Conservation (phyloP, 345 rosid genomes). For the Ceriops decandra region DNA sequence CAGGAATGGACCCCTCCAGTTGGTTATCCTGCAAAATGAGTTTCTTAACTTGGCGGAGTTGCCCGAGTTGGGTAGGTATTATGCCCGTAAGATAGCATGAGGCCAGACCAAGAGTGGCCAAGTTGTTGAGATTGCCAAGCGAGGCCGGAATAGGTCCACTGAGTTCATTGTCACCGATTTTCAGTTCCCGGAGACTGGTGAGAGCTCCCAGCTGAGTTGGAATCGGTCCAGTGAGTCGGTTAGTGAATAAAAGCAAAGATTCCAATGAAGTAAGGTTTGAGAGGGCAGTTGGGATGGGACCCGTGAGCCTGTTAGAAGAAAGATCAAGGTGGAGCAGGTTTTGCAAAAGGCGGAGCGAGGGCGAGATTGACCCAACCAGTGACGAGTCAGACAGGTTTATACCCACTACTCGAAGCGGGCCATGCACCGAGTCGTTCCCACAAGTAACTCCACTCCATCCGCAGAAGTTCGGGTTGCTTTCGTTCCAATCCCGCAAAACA, state of each 20-base stretch:
- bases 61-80: slow-evolving; percentile 63
- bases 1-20: slow-evolving; percentile 64
- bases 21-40: slow-evolving; percentile 64
- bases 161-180: slow-evolving; percentile 84
- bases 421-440: slow-evolving; percentile 24
- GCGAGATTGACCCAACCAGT: slow-evolving; percentile 63
- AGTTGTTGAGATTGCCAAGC: slow-evolving; percentile 48
- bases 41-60: slow-evolving; percentile 37
- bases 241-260: slow-evolving; percentile 73
- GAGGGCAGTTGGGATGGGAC: slow-evolving; percentile 84
- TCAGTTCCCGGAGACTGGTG: slow-evolving; percentile 47
- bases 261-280: slow-evolving; percentile 74
- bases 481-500: slow-evolving; percentile 54
- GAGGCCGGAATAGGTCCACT: slow-evolving; percentile 65
- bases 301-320: slow-evolving; percentile 71
- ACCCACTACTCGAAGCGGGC: slow-evolving; percentile 39
- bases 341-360: slow-evolving; percentile 52
- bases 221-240: slow-evolving; percentile 76
- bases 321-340: slow-evolving; percentile 91
- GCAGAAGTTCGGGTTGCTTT: slow-evolving; percentile 48
- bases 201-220: slow-evolving; percentile 71
- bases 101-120: slow-evolving; percentile 65
- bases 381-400: slow-evolving; percentile 64
- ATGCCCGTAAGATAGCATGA: slow-evolving; percentile 68
- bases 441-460: slow-evolving; percentile 74